Evolutionary conservation across 345 rosid species (phyloP).

Genomic region (Erodium maritimum): DNA sequence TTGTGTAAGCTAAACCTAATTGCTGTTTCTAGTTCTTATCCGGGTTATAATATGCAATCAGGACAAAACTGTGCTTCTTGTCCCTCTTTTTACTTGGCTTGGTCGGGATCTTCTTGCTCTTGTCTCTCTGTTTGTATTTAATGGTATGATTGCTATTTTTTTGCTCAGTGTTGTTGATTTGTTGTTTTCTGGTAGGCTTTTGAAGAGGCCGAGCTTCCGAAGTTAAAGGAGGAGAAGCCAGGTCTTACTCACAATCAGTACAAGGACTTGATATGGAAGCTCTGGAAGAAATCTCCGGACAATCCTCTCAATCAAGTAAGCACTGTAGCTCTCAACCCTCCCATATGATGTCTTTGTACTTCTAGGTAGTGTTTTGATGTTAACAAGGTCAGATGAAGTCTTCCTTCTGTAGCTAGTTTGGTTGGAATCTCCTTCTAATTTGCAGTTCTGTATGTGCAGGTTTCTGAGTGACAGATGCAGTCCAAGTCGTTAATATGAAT

Average conservation of each 20-base stretch:
- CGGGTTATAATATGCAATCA: background rate
- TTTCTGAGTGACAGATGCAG: conserved; percentile 27
- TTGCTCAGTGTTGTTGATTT: background rate
- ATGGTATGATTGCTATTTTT: background rate
- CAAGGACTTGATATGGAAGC: conserved; percentile 95
- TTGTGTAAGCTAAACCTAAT: background rate
- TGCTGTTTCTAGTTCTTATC: background rate
- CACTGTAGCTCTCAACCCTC: background rate
- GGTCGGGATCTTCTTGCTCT: no score
- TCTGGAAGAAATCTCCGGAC: conserved; percentile 99
- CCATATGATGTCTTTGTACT: background rate
- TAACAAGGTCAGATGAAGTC: background rate
- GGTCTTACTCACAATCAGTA: conserved; percentile 94
- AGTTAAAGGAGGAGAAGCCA: conserved; percentile 85
- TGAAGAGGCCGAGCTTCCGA: conserved; percentile 93
- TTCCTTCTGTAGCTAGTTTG: background rate
- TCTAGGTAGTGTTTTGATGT: background rate
- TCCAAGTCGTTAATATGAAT: conserved; percentile 2
- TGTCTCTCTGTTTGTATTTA: no score
- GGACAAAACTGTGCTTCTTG: background rate
- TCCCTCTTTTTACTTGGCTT: no score
- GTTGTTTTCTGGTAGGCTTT: conserved; percentile 40
- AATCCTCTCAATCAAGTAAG: conserved; percentile 92
- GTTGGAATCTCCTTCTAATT: background rate
- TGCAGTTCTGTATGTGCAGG: conserved; percentile 21